These are phyloP conservation scores for Asterophora lycoperdoides DNA, from an alignment of 768 basidiomycete species.

Conservation along the genomic window DNA sequence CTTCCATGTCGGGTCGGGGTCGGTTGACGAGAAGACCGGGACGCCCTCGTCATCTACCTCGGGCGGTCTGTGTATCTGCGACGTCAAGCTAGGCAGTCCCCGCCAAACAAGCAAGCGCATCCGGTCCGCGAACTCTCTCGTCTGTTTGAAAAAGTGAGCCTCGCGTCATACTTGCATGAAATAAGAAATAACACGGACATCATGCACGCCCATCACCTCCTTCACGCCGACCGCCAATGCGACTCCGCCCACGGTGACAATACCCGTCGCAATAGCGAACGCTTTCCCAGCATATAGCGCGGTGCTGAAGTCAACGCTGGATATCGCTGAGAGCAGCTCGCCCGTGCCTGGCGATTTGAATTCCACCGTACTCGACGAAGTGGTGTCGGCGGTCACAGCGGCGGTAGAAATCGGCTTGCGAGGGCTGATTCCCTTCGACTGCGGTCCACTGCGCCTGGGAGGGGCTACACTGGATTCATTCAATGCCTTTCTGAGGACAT, in stretches of 20 bases:
- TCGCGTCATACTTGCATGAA: neutral
- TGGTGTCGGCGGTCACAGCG: slow-evolving; percentile 16
- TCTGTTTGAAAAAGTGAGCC: slow-evolving; percentile 29
- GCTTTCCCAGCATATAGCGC: slow-evolving; percentile 58
- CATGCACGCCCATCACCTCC: slow-evolving; percentile 46
- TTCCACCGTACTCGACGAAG: slow-evolving; percentile 18
- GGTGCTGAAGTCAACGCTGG: slow-evolving; percentile 40
- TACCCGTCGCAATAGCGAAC: slow-evolving; percentile 57
- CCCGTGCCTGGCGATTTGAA: slow-evolving; percentile 25
- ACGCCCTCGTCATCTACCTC: slow-evolving; percentile 28
- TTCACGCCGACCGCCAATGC: slow-evolving; percentile 46
- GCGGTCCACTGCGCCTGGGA: slow-evolving; percentile 24
- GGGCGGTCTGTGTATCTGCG: slow-evolving; percentile 46
- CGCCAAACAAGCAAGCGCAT: slow-evolving; percentile 49
- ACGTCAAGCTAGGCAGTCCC: slow-evolving; percentile 45
- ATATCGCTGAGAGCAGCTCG: slow-evolving; percentile 34
- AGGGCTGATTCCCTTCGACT: slow-evolving; percentile 7
- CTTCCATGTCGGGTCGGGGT: slow-evolving; percentile 36
- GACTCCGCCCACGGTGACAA: slow-evolving; percentile 48
- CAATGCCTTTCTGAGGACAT: slow-evolving; percentile 22
- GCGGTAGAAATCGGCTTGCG: slow-evolving; percentile 8
- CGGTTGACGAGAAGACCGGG: slow-evolving; percentile 8
- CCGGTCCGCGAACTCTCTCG: slow-evolving; percentile 52
- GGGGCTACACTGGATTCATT: slow-evolving; percentile 23
- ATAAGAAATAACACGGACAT: slow-evolving; percentile 37